phyloP scores from a whole-genome alignment of 345 rosid species.

The Eucalyptus caleyi region DNA sequence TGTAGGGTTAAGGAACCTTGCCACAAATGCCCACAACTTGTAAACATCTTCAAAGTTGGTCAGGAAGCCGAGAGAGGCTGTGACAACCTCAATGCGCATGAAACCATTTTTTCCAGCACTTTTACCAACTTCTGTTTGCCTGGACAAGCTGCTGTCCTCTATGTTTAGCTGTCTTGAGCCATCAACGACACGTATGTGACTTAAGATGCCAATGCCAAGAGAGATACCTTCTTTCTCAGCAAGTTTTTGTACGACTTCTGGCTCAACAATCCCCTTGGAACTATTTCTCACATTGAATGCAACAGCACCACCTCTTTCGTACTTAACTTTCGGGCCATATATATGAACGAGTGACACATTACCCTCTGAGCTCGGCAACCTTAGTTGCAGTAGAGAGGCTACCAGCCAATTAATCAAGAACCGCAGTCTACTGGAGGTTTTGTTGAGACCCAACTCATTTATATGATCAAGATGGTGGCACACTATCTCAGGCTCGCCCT shows the following conservation, averaged over 20 bases:
- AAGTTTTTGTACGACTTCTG: constrained; percentile 83
- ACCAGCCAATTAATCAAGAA: constrained; percentile 96
- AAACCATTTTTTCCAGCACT: constrained; percentile 48
- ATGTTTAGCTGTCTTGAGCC: constrained; percentile 30
- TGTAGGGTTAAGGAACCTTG: constrained; percentile 75
- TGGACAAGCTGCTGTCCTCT: constrained; percentile 53
- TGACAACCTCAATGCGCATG: constrained; percentile 78
- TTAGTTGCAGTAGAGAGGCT: constrained; percentile 80
- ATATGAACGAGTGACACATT: constrained; percentile 70
- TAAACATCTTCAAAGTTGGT: constrained; percentile 96
- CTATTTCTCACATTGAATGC: constrained; percentile 82
- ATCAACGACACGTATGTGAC: constrained; percentile 73
- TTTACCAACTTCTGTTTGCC: constrained; percentile 62
- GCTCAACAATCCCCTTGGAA: constrained; percentile 63
- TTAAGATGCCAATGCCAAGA: constrained; percentile 82
- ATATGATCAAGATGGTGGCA: constrained; percentile 86
- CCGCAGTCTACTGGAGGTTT: constrained; percentile 71
- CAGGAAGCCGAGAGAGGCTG: constrained; percentile 91
- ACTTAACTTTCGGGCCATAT: constrained; percentile 95
- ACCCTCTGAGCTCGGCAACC: constrained; percentile 50
- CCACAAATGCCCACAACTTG: constrained; percentile 81
- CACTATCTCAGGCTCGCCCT: constrained; percentile 83
- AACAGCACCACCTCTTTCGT: constrained; percentile 92
- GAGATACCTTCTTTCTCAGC: constrained; percentile 91
- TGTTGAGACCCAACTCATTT: constrained; percentile 91